Conservation (phyloP, 2,329 filamentous ascomycete species). For the Verruconis gallopava region DNA sequence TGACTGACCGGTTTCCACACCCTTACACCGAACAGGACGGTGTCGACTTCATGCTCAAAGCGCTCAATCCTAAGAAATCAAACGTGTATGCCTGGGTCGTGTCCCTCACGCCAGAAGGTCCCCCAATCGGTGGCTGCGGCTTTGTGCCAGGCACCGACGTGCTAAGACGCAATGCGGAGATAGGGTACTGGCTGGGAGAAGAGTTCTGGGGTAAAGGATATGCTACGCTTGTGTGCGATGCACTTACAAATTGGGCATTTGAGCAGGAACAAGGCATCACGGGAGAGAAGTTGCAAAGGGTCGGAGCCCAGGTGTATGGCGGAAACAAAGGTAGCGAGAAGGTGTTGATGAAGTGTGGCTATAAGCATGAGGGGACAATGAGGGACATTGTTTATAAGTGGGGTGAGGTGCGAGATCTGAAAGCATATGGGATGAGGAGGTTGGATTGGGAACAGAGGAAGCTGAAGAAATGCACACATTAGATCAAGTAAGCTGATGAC, state of each 20-base stretch:
- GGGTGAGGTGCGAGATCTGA: conserved; percentile 6
- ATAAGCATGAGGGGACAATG: conserved; percentile 6
- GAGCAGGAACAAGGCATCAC: background rate
- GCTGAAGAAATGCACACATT: too few species aligned
- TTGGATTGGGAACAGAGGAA: conserved; percentile 6
- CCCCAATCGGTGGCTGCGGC: conserved; percentile 6
- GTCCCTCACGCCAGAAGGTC: conserved; percentile 1
- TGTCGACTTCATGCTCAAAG: conserved; percentile 3
- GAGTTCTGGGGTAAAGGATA: conserved; percentile 5
- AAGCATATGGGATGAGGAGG: conserved; percentile 2
- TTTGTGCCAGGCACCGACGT: conserved; percentile 5
- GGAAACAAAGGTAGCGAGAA: conserved; percentile 3
- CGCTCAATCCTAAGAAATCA: background rate
- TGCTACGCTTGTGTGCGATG: background rate
- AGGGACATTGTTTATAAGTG: conserved; percentile 4
- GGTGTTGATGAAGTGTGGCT: conserved; percentile 5
- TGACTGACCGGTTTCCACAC: conserved; percentile 6
- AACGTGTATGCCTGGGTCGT: background rate
- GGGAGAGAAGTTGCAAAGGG: conserved; percentile 1
- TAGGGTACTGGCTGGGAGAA: conserved; percentile 8
- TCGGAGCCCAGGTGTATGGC: conserved; percentile 4
- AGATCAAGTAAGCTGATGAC: too few species aligned
- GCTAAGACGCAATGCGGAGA: background rate
- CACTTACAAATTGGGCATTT: conserved; percentile 6
- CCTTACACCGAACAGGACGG: conserved; percentile 2